These are phyloP conservation scores for Aspergillus sojae DNA, from an alignment of 2,329 filamentous ascomycete genomes.

Conservation along the genomic window DNA sequence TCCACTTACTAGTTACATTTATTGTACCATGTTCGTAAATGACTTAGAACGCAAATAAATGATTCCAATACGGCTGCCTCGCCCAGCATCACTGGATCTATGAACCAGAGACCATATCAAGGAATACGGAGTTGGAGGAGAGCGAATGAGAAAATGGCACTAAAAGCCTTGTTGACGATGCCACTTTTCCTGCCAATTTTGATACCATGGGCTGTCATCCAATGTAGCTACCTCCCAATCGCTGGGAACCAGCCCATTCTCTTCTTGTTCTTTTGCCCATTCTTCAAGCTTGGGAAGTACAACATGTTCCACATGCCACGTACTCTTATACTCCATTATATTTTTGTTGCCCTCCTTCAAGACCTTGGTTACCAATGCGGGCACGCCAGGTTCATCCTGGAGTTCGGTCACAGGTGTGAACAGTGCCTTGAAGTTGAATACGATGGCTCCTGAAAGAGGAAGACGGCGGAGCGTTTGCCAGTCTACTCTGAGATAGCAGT, in stretches of 20 bases:
- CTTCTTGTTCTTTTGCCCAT: slow-evolving; percentile 68
- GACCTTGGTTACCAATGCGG: slow-evolving; percentile 68
- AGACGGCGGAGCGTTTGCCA: slow-evolving; percentile 85
- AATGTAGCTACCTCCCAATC: slow-evolving; percentile 71
- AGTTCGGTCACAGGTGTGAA: slow-evolving; percentile 76
- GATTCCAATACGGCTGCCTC: not conserved
- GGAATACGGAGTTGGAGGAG: not conserved
- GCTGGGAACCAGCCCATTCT: slow-evolving; percentile 60
- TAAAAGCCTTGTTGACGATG: slow-evolving; percentile 63
- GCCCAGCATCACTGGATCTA: not conserved
- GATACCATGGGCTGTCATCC: slow-evolving; percentile 75
- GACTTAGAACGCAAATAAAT: not conserved
- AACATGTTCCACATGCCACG: slow-evolving; percentile 76
- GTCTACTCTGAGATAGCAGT: slow-evolving; percentile 74
- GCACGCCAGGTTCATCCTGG: slow-evolving; percentile 71
- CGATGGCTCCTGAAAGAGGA: slow-evolving; percentile 72
- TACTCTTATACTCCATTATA: slow-evolving; percentile 79
- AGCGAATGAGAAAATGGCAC: not conserved
- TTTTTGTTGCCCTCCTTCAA: slow-evolving; percentile 70
- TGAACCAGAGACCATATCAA: not conserved
- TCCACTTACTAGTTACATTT: not conserved
- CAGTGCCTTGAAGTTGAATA: slow-evolving; percentile 87
- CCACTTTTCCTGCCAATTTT: slow-evolving; percentile 78
- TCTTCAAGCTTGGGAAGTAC: slow-evolving; percentile 65
- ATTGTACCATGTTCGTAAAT: not conserved